Base-by-base conservation (phyloP, 257 asterid species). In the Marsdenia floribunda region DNA sequence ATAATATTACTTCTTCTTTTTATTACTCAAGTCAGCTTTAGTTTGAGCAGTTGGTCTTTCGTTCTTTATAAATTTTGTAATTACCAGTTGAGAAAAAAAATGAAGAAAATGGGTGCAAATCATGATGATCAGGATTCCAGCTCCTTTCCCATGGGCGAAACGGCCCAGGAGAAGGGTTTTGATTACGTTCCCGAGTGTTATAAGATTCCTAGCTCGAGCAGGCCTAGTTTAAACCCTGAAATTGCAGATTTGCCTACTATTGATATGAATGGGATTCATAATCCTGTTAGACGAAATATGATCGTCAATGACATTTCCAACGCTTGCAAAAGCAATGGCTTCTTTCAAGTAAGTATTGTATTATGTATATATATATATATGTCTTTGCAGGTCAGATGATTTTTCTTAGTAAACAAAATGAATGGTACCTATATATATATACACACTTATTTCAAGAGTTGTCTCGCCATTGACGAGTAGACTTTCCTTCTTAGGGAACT, bases 271-370 rank as follows among this genome's bases (percentile, higher is more conserved):
- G 83, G 85, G 15, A 37, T 81, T 13, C 19, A 60, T 50, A 5
- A 80, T 71, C 78, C 82, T 21, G 2, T 60, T 19, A 73, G 40
- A 5, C 75, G 88, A 37, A 19, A 73, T 2, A 4, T 29, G 18
- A 53, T 85, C 24, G 50, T 83, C 4, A 24, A 83, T 2, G 78
- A 85, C 2, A 77, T 86, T 13, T 80, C 78, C 3, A 58, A 66
- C 10, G 90, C 86, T 50, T 86, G 90, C 61, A 64, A 72, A 6
- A 29, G 3, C 29, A 40, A 38, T 37, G 89, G 93, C 44, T 81
- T 85, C 81, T 88, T 88, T 66, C 89, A 86, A 54, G 93, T 88
- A 79, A 80, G 82, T 77, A 1, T 1, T 8, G 3, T 8, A 13
- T 1, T n/a, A 38, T 38, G 2, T 38, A 38, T 29, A 4, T 21